Conservation (phyloP, 306 rosid genomes). For the Biancaea sappan region DNA sequence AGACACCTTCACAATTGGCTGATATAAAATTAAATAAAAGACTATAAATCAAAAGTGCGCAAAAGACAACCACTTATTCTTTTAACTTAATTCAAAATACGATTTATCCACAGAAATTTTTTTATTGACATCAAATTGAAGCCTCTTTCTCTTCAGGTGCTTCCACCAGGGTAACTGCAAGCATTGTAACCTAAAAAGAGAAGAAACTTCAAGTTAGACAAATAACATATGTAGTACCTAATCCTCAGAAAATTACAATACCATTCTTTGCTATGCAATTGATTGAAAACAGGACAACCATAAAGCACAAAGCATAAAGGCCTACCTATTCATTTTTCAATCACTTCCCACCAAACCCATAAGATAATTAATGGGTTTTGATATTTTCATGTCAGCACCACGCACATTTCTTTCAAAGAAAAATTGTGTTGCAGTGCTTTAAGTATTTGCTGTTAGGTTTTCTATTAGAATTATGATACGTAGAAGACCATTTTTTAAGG, state of each 20-base stretch:
- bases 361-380: too few species aligned
- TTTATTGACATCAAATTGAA: neutral
- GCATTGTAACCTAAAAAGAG: conserved; percentile 65
- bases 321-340: neutral
- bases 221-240: neutral
- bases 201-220: neutral
- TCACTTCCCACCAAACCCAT: neutral
- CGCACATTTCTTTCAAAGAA: too few species aligned
- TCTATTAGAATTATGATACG: neutral
- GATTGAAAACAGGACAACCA: neutral
- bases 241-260: neutral
- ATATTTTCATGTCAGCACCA: too few species aligned
- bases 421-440: too few species aligned
- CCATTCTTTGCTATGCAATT: neutral
- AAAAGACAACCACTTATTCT: conserved; percentile 12
- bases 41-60: too few species aligned
- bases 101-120: neutral
- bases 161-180: conserved; percentile 61
- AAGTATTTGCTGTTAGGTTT: neutral
- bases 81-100: neutral
- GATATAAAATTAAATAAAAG: too few species aligned
- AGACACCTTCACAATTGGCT: too few species aligned
- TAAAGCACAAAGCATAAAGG: neutral
- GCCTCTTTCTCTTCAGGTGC: conserved; percentile 27
- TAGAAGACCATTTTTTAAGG: too few species aligned